Percentiles rank a stretch among this genome's conserved stretches.
phyloP scores from a whole-genome alignment of 1,284 basidiomycete species.

The Cerioporus squamosus region DNA sequence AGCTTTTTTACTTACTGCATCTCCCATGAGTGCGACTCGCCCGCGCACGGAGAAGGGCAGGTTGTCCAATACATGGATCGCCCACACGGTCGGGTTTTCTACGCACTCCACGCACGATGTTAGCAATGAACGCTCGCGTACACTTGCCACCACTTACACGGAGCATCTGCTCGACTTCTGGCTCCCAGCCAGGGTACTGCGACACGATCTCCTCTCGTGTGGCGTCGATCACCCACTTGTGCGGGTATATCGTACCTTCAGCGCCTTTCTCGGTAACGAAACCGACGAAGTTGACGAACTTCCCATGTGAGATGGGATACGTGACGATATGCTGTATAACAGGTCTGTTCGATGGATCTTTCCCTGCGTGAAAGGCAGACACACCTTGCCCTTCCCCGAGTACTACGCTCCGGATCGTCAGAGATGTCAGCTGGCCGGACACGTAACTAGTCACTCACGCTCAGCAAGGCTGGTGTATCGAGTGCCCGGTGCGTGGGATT shows the following conservation, averaged over 20 bases:
- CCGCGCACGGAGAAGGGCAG: slow-evolving; percentile 28
- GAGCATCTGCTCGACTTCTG: slow-evolving; percentile 27
- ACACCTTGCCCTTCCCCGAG: slow-evolving; percentile 20
- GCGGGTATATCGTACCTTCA: slow-evolving; percentile 24
- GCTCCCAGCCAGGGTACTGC: slow-evolving; percentile 31
- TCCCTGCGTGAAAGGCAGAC: too few species aligned
- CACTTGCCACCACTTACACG: slow-evolving; percentile 13
- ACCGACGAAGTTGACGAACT: slow-evolving; percentile 27
- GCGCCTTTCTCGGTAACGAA: slow-evolving; percentile 23
- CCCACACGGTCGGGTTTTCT: slow-evolving; percentile 29
- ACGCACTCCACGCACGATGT: slow-evolving; percentile 17
- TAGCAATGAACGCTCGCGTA: not conserved
- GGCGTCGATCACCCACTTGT: slow-evolving; percentile 29
- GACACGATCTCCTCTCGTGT: slow-evolving; percentile 25
- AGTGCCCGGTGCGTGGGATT: slow-evolving; percentile 15
- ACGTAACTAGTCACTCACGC: slow-evolving; percentile 6
- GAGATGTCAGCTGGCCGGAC: not conserved
- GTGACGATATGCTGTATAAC: slow-evolving; percentile 20
- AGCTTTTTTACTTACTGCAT: slow-evolving; percentile 21
- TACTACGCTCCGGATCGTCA: slow-evolving; percentile 6
- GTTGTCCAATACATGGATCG: slow-evolving; percentile 26
- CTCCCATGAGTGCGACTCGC: slow-evolving; percentile 29
- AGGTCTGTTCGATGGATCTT: not conserved
- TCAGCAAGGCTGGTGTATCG: slow-evolving; percentile 7
- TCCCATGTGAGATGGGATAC: slow-evolving; percentile 29